phyloP scores from a whole-genome alignment of 257 asterid genomes.

The Dorcoceras hygrometricum region DNA sequence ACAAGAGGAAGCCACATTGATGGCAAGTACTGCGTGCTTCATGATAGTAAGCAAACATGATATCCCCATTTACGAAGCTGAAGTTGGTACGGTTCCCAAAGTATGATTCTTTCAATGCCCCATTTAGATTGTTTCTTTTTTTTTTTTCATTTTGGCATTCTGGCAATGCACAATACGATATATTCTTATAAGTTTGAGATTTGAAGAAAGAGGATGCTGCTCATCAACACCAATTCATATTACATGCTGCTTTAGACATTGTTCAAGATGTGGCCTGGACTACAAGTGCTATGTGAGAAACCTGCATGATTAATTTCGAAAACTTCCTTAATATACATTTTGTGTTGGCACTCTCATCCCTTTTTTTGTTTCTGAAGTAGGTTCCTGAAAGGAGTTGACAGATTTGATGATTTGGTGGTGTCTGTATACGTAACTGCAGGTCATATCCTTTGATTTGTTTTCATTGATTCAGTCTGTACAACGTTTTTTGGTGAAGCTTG shows the following conservation, averaged over 20 bases:
- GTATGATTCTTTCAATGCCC: slow-evolving; percentile 32
- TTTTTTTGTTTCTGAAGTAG: slow-evolving; percentile 37
- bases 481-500: slow-evolving; percentile 1
- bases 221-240: slow-evolving; percentile 91
- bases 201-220: slow-evolving; percentile 92
- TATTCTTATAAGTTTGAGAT: neutral
- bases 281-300: slow-evolving; percentile 92
- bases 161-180: neutral
- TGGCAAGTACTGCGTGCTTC: slow-evolving; percentile 94
- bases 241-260: slow-evolving; percentile 91
- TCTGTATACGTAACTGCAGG: slow-evolving; percentile 96
- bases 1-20: slow-evolving; percentile 26
- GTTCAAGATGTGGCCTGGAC: slow-evolving; percentile 97
- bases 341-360: slow-evolving; percentile 12
- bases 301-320: slow-evolving; percentile 6
- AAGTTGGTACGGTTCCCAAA: slow-evolving; percentile 93
- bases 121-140: neutral
- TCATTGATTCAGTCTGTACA: neutral
- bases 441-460: slow-evolving; percentile 72
- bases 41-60: slow-evolving; percentile 91
- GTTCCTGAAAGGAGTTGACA: slow-evolving; percentile 77
- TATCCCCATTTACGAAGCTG: slow-evolving; percentile 96
- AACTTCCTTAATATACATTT: too few species aligned
- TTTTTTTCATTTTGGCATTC: neutral
- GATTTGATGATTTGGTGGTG: slow-evolving; percentile 92